These are phyloP conservation scores for Scytalidium sp. DNA, from an alignment of 2,329 filamentous ascomycete species.

Conservation along the genomic window DNA sequence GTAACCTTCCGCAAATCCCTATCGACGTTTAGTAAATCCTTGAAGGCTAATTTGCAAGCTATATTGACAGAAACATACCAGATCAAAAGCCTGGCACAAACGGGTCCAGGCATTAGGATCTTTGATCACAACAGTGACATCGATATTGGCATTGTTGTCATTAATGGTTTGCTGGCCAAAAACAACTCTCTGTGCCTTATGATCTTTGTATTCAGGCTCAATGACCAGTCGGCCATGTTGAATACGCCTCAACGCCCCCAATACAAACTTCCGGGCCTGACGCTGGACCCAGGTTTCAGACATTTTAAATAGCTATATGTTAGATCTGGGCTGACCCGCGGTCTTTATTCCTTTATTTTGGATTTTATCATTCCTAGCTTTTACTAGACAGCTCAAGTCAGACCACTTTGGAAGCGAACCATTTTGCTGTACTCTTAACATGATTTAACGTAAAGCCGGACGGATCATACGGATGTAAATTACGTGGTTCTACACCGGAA, in stretches of 20 bases:
- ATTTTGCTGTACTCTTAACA: too few relatives aligned
- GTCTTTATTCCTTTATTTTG: not conserved
- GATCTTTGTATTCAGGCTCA: not conserved
- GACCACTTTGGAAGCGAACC: too few relatives aligned
- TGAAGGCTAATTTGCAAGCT: not conserved
- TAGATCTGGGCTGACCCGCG: not conserved
- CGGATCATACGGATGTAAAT: too few relatives aligned
- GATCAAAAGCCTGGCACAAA: not conserved
- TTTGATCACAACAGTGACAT: not conserved
- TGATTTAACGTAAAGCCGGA: too few relatives aligned
- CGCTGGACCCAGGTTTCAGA: not conserved
- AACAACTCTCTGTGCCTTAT: not conserved
- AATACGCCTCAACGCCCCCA: not conserved
- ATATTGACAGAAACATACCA: constrained; percentile 17
- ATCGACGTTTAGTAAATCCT: not conserved
- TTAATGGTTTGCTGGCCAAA: not conserved
- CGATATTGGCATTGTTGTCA: not conserved
- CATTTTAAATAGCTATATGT: not conserved
- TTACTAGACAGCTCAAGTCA: too few relatives aligned
- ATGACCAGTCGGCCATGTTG: not conserved
- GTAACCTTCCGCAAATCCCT: constrained; percentile 44
- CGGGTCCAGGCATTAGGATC: constrained; percentile 1
- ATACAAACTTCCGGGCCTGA: not conserved
- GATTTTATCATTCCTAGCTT: not conserved
- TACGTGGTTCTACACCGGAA: too few relatives aligned